These are phyloP conservation scores for Zea luxurians DNA, from an alignment of 176 grass and related monocot genomes.

Conservation along the genomic window DNA sequence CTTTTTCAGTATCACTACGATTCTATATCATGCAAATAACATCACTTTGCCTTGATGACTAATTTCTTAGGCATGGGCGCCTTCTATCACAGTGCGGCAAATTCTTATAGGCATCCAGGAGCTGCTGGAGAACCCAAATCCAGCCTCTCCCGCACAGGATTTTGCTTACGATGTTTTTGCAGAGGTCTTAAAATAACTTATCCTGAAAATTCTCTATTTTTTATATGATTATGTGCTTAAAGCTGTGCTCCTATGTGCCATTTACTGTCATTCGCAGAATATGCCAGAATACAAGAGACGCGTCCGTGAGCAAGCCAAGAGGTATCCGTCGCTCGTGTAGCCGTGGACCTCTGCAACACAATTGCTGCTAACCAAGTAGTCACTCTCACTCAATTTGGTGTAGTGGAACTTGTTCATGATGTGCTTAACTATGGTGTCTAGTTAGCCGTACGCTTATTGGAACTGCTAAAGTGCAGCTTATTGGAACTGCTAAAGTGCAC, in stretches of 20 bases:
- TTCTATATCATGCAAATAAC: background rate
- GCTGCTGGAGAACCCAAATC: slow-evolving; percentile 74
- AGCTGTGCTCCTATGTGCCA: background rate
- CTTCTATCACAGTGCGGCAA: slow-evolving; percentile 76
- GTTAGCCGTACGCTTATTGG: background rate
- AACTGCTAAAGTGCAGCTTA: background rate
- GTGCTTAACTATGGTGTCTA: background rate
- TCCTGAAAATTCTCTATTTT: background rate
- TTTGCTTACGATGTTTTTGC: slow-evolving; percentile 54
- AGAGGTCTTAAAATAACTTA: slow-evolving; percentile 40
- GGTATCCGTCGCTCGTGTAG: slow-evolving; percentile 61
- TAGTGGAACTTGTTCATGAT: slow-evolving; percentile 1
- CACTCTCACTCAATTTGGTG: background rate
- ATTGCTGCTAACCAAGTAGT: background rate
- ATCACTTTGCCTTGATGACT: background rate
- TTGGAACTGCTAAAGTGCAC: slow-evolving; percentile 16
- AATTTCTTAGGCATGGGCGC: slow-evolving; percentile 69
- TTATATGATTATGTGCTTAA: background rate
- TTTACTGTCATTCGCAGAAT: slow-evolving; percentile 50
- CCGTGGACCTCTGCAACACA: background rate
- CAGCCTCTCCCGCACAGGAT: slow-evolving; percentile 61
- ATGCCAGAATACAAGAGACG: slow-evolving; percentile 53
- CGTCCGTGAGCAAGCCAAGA: slow-evolving; percentile 63
- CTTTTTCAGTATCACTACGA: background rate
- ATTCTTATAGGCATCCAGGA: slow-evolving; percentile 92